phyloP scores from a whole-genome alignment of 768 basidiomycete species.

The Tulasnella sp. region DNA sequence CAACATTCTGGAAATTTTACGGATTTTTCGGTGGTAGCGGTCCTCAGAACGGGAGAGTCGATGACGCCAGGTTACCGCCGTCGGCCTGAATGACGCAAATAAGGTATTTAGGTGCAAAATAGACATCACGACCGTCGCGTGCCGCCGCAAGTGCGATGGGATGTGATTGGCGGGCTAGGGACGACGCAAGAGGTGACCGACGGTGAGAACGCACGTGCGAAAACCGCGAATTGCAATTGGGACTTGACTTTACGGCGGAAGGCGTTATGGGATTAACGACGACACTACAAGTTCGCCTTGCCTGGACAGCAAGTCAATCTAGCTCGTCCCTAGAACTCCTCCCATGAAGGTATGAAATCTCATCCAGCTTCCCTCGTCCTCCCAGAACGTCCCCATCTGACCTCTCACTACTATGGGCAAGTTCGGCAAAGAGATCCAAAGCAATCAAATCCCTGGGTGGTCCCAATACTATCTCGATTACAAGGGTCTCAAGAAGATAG shows the following conservation, averaged over 20 bases:
- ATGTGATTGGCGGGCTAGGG: slow-evolving; percentile 6
- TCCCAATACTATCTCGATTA: slow-evolving; percentile 95
- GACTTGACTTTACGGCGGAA: slow-evolving; percentile 2
- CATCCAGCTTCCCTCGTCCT: slow-evolving; percentile 14
- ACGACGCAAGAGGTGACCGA: background rate
- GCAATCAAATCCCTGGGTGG: slow-evolving; percentile 97
- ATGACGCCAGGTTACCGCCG: background rate
- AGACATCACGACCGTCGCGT: background rate
- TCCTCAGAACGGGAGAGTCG: background rate
- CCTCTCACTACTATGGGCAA: slow-evolving; percentile 43
- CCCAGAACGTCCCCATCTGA: slow-evolving; percentile 17
- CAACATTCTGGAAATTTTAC: background rate
- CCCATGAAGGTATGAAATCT: slow-evolving; percentile 22
- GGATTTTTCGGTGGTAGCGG: slow-evolving; percentile 8
- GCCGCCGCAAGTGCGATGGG: slow-evolving; percentile 10
- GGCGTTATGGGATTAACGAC: slow-evolving; percentile 16
- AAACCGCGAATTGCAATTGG: slow-evolving; percentile 23
- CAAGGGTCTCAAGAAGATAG: slow-evolving; percentile 98
- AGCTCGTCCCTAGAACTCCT: slow-evolving; percentile 9
- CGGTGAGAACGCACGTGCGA: slow-evolving; percentile 25
- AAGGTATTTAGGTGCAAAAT: slow-evolving; percentile 16
- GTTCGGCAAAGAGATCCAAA: slow-evolving; percentile 98
- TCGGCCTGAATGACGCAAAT: background rate
- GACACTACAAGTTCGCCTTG: slow-evolving; percentile 21
- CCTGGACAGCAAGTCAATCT: slow-evolving; percentile 18